Evolutionary conservation across 352 stramenopile species (phyloP).

Genomic region (Pythium rhizo-oryzae): DNA sequence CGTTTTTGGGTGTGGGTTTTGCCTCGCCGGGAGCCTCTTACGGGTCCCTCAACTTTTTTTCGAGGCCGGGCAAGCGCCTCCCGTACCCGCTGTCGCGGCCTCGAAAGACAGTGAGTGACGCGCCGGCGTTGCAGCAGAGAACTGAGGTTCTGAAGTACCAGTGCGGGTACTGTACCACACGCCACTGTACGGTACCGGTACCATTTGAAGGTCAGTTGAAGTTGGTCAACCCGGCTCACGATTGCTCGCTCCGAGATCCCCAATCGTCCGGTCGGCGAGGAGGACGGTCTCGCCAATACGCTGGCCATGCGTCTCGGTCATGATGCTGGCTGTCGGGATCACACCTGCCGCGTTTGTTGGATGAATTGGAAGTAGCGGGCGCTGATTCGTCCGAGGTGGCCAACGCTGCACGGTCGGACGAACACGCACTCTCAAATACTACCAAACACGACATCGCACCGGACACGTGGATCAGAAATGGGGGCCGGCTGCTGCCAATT

Average conservation of each 20-base stretch:
- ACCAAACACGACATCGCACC: background rate
- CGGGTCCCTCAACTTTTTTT: too few species aligned
- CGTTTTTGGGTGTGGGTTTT: too few species aligned
- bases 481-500: conserved; percentile 2
- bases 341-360: background rate
- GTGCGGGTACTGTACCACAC: background rate
- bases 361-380: background rate
- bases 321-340: too few species aligned
- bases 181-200: too few species aligned
- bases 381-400: background rate
- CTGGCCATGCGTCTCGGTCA: too few species aligned
- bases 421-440: too few species aligned
- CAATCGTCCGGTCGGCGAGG: background rate
- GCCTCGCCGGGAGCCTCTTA: too few species aligned
- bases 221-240: background rate
- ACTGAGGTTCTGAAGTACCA: background rate
- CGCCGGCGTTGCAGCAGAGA: background rate
- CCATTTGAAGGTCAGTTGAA: background rate
- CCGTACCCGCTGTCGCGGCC: too few species aligned
- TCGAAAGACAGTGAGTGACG: background rate
- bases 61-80: too few species aligned
- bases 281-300: background rate
- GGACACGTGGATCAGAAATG: background rate
- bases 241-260: background rate
- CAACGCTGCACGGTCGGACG: background rate